Evolutionary conservation across 129 eudicot species (phyloP).

Genomic region (Flaveria brownii): DNA sequence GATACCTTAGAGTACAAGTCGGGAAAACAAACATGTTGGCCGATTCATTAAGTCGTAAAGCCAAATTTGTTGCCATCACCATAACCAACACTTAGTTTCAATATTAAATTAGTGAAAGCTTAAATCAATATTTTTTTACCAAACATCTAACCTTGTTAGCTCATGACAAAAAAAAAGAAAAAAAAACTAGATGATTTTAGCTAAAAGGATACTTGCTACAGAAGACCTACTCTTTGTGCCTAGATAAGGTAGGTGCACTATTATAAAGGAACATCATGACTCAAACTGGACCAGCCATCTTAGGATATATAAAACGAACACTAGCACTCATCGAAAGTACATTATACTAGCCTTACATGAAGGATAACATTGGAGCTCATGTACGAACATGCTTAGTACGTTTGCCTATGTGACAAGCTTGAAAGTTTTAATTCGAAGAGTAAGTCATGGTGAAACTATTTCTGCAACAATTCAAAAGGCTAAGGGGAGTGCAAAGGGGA

Average conservation of each 20-base stretch:
- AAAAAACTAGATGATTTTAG: too few species aligned
- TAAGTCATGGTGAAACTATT: too few species aligned
- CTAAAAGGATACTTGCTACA: too few species aligned
- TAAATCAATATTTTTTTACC: neutral
- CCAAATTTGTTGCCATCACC: neutral
- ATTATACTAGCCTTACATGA: neutral
- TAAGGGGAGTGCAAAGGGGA: too few species aligned
- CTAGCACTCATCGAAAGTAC: too few species aligned
- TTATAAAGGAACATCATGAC: neutral
- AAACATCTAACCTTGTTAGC: too few species aligned
- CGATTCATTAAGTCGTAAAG: neutral
- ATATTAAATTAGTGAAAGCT: neutral
- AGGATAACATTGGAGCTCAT: neutral
- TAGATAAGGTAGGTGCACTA: neutral
- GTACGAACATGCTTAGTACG: slow-evolving; percentile 23
- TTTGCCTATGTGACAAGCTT: slow-evolving; percentile 29
- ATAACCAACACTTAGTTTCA: neutral
- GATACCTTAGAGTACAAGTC: neutral
- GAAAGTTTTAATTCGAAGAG: too few species aligned
- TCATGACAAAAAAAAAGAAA: too few species aligned
- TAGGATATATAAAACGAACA: neutral
- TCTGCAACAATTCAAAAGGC: too few species aligned
- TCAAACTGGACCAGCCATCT: neutral
- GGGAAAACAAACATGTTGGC: neutral
- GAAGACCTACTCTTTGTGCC: neutral